Evolutionary conservation across 176 grass and related monocot genomes (phyloP), one percentile per base, ranked within the genome.

Genomic region (Oryza meridionalis): DNA sequence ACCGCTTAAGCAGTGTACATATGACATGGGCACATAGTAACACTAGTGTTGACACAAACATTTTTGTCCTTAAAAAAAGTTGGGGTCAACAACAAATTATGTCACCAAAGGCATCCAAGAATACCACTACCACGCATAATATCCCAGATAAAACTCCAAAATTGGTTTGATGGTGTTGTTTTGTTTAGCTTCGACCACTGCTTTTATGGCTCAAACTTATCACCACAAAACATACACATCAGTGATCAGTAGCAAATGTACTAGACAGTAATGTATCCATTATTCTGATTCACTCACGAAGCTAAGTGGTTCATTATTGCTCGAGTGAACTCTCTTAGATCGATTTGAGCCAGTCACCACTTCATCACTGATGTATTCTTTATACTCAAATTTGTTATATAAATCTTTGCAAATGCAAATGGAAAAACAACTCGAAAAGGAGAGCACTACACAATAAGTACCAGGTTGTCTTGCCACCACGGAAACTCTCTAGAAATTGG

Each of bases 91-190:
- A 22, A 61, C 58, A 21, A 61, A 22, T 61, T n/a, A n/a, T 61
- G 58, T 22, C 19, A 61, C 22, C 9, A 76, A n/a, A 35, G 58
- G 73, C 49, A 76, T 76, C 29, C 29, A 76, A 76, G 73, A 58
- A 76, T 17, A 37, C 29, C 49, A 13, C 13, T 9, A 51, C 32
- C 73, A 76, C 29, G 6, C 29, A n/a, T 37, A 9, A 17, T 51
- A 11, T 16, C 29, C 27, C 50, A 76, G 29, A 9, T 19, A 37
- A 55, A 58, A 35, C 49, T 76, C 21, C 10, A 75, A 13, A 59
- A n/a, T 32, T 33, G 25, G 8, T 75, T 51, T 53, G 72, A 51
- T 21, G 44, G 29, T 75, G 16, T 1, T 51, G 14, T 31, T 4
- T 4, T 62, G 21, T 19, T 62, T n/a, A 62, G 2, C 11, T 45